Percentiles rank a stretch among this genome's conserved stretches.
Evolutionary conservation across 139 green algal species (phyloP).

Genomic region (Closterium sp.): DNA sequence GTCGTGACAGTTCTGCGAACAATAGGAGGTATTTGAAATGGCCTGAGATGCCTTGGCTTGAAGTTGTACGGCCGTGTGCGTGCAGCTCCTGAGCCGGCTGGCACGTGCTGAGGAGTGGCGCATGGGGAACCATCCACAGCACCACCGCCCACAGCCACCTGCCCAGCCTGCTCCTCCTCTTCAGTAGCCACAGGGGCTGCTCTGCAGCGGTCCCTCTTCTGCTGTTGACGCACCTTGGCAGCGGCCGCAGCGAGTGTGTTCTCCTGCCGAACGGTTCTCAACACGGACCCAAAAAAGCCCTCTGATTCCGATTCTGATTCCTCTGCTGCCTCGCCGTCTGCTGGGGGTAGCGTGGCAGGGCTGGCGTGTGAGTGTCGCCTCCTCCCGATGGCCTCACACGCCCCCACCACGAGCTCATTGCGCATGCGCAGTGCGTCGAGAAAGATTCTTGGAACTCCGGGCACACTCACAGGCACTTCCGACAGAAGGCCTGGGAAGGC

Average conservation of each 20-base stretch:
- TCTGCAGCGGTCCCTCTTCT: not conserved
- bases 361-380: too few relatives aligned
- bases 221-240: not conserved
- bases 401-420: not conserved
- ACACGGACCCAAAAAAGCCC: not conserved
- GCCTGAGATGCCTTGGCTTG: not conserved
- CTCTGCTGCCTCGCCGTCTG: not conserved
- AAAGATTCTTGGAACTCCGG: too few relatives aligned
- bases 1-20: not conserved
- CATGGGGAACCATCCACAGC: not conserved
- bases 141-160: not conserved
- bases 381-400: not conserved
- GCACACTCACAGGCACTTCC: too few relatives aligned
- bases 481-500: too few relatives aligned
- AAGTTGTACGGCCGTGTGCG: not conserved
- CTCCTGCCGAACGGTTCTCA: too few relatives aligned
- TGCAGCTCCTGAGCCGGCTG: not conserved
- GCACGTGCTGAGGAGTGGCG: not conserved
- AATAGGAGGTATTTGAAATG: not conserved
- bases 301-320: slow-evolving; percentile 20
- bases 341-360: not conserved
- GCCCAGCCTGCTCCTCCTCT: not conserved
- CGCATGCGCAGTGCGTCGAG: not conserved
- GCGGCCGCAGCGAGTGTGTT: too few relatives aligned
- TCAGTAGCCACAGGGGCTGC: not conserved